Percentiles rank a stretch among this genome's conserved stretches.
Conservation (phyloP, 2,329 filamentous ascomycete genomes). For the Aspergillus aculeatus region DNA sequence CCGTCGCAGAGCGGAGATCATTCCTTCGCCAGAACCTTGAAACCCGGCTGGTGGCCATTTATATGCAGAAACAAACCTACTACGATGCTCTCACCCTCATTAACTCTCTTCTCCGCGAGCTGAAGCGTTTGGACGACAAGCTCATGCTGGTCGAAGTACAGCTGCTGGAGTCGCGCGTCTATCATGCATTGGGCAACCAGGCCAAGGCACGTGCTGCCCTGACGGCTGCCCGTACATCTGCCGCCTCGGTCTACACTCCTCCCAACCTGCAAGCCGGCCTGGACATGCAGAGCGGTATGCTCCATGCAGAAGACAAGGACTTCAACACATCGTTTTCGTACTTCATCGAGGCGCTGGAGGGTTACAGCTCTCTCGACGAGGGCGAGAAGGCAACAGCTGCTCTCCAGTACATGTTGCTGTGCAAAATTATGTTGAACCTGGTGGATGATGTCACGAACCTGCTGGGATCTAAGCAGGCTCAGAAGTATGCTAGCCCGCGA, state of each 20-base stretch:
- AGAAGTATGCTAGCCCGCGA: slow-evolving; percentile 92
- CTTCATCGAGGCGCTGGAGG: slow-evolving; percentile 98
- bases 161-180: slow-evolving; percentile 92
- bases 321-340: slow-evolving; percentile 99
- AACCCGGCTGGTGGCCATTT: slow-evolving; percentile 86
- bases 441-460: slow-evolving; percentile 94
- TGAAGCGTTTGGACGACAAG: slow-evolving; percentile 98
- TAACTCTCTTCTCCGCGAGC: slow-evolving; percentile 91
- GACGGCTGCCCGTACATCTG: slow-evolving; percentile 89
- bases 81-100: slow-evolving; percentile 96
- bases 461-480: slow-evolving; percentile 92
- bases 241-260: slow-evolving; percentile 95
- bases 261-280: slow-evolving; percentile 92
- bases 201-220: slow-evolving; percentile 92
- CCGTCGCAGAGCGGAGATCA: slow-evolving; percentile 85
- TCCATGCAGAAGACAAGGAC: slow-evolving; percentile 97
- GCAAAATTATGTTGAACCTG: slow-evolving; percentile 99
- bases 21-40: slow-evolving; percentile 98
- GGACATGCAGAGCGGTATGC: slow-evolving; percentile 99
- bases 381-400: slow-evolving; percentile 87
- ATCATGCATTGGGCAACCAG: slow-evolving; percentile 95
- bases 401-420: slow-evolving; percentile 98
- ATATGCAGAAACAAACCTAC: slow-evolving; percentile 97
- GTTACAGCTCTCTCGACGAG: slow-evolving; percentile 92
- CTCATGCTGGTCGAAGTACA: slow-evolving; percentile 97